A percentile compares a stretch with the other conserved stretches of the same genome.
These are phyloP conservation scores for Zygoascus flipseniorum DNA, from an alignment of 805 yeast species.

Conservation along the genomic window DNA sequence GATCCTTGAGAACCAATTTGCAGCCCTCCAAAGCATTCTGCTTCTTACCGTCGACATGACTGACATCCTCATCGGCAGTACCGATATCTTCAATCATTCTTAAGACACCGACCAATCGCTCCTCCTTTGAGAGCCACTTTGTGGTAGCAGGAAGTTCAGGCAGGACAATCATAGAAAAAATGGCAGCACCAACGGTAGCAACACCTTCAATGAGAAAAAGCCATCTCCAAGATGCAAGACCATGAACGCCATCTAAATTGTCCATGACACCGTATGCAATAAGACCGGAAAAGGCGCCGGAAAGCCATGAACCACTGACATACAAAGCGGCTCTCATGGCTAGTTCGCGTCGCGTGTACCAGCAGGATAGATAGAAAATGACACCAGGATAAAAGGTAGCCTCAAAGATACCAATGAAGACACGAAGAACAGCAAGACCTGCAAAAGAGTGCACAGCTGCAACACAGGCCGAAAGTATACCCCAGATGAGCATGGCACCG, in stretches of 20 bases:
- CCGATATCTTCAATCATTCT: conserved; percentile 18
- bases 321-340: conserved; percentile 51
- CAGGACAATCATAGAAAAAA: conserved; percentile 39
- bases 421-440: conserved; percentile 40
- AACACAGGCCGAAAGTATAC: conserved; percentile 51
- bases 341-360: conserved; percentile 51
- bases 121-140: conserved; percentile 16
- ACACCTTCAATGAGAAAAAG: conserved; percentile 57
- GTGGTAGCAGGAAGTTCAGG: conserved; percentile 27
- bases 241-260: conserved; percentile 35
- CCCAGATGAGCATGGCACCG: conserved; percentile 49
- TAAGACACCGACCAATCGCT: conserved; percentile 13
- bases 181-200: conserved; percentile 47
- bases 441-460: conserved; percentile 35
- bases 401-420: conserved; percentile 45
- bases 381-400: conserved; percentile 67
- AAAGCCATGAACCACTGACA: conserved; percentile 47
- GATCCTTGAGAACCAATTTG: not conserved
- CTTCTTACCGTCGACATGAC: conserved; percentile 15
- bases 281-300: conserved; percentile 39
- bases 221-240: conserved; percentile 52
- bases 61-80: conserved; percentile 23
- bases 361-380: conserved; percentile 56
- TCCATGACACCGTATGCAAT: conserved; percentile 47
- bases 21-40: conserved; percentile 1